Percentiles rank a stretch among this genome's conserved stretches.
Conservation (phyloP, 2,329 filamentous ascomycete species). For the Teratosphaeria destructans region DNA sequence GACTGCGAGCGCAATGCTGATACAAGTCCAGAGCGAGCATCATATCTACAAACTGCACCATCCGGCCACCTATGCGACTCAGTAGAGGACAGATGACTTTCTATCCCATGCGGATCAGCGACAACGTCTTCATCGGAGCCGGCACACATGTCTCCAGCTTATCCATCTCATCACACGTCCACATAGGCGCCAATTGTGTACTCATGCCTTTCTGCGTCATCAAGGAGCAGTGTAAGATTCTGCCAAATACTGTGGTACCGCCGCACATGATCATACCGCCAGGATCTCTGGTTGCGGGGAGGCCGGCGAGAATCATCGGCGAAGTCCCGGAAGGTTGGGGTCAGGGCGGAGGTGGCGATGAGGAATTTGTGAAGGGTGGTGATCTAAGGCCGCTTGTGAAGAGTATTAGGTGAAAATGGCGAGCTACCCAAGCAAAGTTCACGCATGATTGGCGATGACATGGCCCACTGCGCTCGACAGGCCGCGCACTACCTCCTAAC, state of each 20-base stretch:
- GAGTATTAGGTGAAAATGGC: constrained; percentile 30
- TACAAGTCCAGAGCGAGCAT: constrained; percentile 61
- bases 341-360: constrained; percentile 32
- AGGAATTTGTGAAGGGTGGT: constrained; percentile 40
- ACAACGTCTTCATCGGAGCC: constrained; percentile 77
- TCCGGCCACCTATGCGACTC: constrained; percentile 73
- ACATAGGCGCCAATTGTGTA: constrained; percentile 67
- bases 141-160: constrained; percentile 70
- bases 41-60: constrained; percentile 63
- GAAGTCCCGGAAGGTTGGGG: constrained; percentile 63
- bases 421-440: background rate
- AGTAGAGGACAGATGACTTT: constrained; percentile 67
- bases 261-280: constrained; percentile 85
- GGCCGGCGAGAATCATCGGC: constrained; percentile 68
- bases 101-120: constrained; percentile 84
- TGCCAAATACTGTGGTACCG: constrained; percentile 76
- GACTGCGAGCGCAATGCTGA: background rate
- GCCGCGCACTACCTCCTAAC: background rate
- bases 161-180: constrained; percentile 72
- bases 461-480: background rate
- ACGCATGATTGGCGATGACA: background rate
- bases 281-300: constrained; percentile 80
- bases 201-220: constrained; percentile 82
- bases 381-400: constrained; percentile 39
- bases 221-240: constrained; percentile 82